Conservation (phyloP, 2,329 filamentous ascomycete species). For the Rutstroemia sp. region DNA sequence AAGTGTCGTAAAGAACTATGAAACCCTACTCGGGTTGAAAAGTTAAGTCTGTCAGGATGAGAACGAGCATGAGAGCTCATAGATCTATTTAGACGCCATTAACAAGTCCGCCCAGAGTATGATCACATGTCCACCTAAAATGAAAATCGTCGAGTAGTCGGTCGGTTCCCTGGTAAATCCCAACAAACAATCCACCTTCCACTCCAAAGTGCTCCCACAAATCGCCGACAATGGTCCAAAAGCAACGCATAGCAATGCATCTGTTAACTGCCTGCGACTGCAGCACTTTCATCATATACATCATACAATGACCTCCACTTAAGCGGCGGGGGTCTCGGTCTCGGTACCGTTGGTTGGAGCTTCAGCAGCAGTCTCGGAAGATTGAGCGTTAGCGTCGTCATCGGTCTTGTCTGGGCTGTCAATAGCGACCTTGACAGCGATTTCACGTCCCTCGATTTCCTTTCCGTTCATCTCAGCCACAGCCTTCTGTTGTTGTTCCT, state of each 20-base stretch:
- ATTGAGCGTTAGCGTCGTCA: slow-evolving; percentile 56
- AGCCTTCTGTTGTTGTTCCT: slow-evolving; percentile 96
- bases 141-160: slow-evolving; percentile 27
- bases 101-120: slow-evolving; percentile 18
- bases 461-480: slow-evolving; percentile 98
- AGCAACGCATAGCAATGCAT: slow-evolving; percentile 24
- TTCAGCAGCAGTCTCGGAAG: slow-evolving; percentile 24
- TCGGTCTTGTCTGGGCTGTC: slow-evolving; percentile 96
- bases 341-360: slow-evolving; percentile 55
- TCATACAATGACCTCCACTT: slow-evolving; percentile 27
- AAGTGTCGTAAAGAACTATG: slow-evolving; percentile 31
- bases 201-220: slow-evolving; percentile 16
- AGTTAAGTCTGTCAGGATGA: slow-evolving; percentile 27
- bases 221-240: slow-evolving; percentile 21
- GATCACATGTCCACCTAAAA: slow-evolving; percentile 24
- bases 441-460: slow-evolving; percentile 97
- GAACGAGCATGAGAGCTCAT: slow-evolving; percentile 13
- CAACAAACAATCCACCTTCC: slow-evolving; percentile 16
- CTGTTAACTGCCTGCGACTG: slow-evolving; percentile 1
- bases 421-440: slow-evolving; percentile 99
- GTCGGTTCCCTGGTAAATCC: slow-evolving; percentile 17
- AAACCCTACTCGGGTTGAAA: slow-evolving; percentile 18
- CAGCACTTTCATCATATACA: slow-evolving; percentile 23
- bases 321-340: slow-evolving; percentile 34
- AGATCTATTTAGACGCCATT: slow-evolving; percentile 21